phyloP scores from a whole-genome alignment of 2,329 filamentous ascomycete species.

The Fusarium cicatricum region DNA sequence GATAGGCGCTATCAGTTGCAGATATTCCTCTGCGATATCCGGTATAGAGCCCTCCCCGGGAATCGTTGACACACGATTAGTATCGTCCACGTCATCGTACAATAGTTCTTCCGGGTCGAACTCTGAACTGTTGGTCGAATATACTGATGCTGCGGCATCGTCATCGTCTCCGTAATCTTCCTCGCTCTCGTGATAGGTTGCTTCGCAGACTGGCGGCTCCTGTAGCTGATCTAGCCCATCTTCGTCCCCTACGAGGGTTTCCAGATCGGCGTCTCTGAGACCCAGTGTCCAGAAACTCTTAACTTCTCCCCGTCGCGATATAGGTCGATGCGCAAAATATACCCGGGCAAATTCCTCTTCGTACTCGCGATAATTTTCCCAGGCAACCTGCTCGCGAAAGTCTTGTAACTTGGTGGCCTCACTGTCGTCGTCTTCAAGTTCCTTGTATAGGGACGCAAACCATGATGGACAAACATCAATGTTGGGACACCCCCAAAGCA shows the following conservation, averaged over 20 bases:
- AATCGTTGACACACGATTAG: accelerated
- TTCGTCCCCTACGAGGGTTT: not conserved
- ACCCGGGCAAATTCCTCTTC: constrained; percentile 18
- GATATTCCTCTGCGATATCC: not conserved
- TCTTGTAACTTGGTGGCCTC: not conserved
- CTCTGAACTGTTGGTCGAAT: not conserved
- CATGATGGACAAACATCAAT: constrained; percentile 23
- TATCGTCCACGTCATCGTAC: not conserved
- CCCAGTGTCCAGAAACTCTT: constrained; percentile 2
- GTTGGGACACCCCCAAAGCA: constrained; percentile 20
- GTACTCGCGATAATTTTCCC: constrained; percentile 6
- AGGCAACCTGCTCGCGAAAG: constrained; percentile 1
- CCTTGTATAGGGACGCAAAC: constrained; percentile 2
- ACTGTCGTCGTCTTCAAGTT: not conserved
- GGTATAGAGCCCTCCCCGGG: not conserved
- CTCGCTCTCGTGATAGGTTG: not conserved
- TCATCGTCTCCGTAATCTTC: not conserved
- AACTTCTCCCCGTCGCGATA: not conserved
- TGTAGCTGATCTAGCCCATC: not conserved
- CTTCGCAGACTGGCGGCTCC: not conserved
- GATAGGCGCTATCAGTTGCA: not conserved
- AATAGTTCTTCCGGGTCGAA: constrained; percentile 12
- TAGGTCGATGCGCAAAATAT: not conserved
- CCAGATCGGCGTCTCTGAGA: not conserved
- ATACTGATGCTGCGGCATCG: not conserved